Evolutionary conservation across 2,329 filamentous ascomycete species (phyloP), one percentile per base, ranked within the genome.

Genomic region (Ceratocystis harringtonii): DNA sequence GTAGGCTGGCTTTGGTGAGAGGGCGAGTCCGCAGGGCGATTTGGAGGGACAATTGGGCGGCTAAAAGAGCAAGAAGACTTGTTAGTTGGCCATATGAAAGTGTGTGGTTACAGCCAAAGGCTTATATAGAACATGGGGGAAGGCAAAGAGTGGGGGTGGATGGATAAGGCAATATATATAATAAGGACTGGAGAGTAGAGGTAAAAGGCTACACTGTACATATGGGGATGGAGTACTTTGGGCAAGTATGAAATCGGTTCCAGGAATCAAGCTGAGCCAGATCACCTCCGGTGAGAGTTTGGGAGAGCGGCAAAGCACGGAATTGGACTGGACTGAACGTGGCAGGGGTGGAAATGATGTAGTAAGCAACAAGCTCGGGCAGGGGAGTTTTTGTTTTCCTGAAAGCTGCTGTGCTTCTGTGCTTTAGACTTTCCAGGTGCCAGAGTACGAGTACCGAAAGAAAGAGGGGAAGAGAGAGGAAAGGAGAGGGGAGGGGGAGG

Each of bases 1-100:
- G 22, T 12, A 43, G 30, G 15, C 30, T 62, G 43, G 6, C 32
- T 44, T 62, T 50, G 64, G 57, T 15, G 58, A 62, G 15, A 19
- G 30, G 61, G 41, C n/a, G 61, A 48, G 28, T 62, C 22, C 5
- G 22, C 17, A 44, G 61, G 22, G 61, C 61, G 43, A 50, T 62
- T 10, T 48, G 25, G 12, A 48, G 62, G 62, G 41, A 64, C 52
- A 57, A 48, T 32, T 44, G 62, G 62, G 62, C 62, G 50, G 52
- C 62, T 64, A 58, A 45, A 58, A 30, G 25, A 43, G 19, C 8
- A 45, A 36, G 12, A 32, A 52, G 48, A 25, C 15, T 7, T 62
- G 50, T 64, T 58, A 64, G 62, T 58, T 58, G 15, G 50, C 5
- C 4, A 4, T 12, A n/a, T 1, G 19, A 25, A 25, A 52, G 8